Base-by-base conservation (phyloP, 1,284 basidiomycete species). In the Ustilago curta region DNA sequence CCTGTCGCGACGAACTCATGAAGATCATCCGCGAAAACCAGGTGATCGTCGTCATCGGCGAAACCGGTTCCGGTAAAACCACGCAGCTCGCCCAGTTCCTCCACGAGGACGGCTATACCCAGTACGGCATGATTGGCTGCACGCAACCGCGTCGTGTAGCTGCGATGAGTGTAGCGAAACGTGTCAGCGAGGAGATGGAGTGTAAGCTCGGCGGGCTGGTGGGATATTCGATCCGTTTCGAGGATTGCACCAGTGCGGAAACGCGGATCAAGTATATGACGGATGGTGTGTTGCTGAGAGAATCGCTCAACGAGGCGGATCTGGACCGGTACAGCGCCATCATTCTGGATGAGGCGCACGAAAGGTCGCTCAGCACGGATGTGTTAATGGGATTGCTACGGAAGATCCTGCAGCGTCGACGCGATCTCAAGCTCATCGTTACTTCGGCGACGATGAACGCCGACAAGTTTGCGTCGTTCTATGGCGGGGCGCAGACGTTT, bases 381-480 rank as follows among this genome's bases (percentile, higher is more conserved):
- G 94, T 98, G 8, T 87, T 98, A 21, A 98, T 99, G 95, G 96
- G 96, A 81, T 87, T 99, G 37, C 87, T 98, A 16, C 89, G 90
- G 53, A 98, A 98, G 86, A 94, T 98, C 78, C 87, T 99, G 42
- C 94, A 94, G 1, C 89, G 96, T 8, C 88, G 96, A 70, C 88
- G 95, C 68, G 96, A 99, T 85, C 87, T 98, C 49, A 97, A 95
- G 86, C 89, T 99, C 44, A 96, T 99, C 76, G 95, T 99, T 35
- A 98, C 96, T 1, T 98, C 96, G 2, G 96, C 96, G 4, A 99
- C 96, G 1, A 98, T 99, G 96, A 98, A 99, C 82, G 92, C 96
- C 0, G 94, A 97, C 61, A 97, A 97, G 92, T 99, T 99, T 93
- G 32, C 88, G 86, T 21, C 59, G 8, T 99, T 99, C 86, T 99